Percentiles rank a stretch among this genome's conserved stretches.
Conservation (phyloP, 257 asterid genomes). For the Euphrasia confusa region DNA sequence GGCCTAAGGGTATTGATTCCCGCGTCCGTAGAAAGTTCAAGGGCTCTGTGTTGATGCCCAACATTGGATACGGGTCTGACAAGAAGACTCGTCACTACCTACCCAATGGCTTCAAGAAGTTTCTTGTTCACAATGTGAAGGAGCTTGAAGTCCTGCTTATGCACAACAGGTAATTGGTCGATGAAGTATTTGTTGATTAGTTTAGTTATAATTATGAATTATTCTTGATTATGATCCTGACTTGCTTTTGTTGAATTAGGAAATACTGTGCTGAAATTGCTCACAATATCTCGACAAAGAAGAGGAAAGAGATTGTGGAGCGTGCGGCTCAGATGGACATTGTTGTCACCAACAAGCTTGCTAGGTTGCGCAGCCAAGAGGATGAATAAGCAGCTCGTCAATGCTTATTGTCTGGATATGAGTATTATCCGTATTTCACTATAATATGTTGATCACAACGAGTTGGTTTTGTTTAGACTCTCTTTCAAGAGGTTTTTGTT, state of each 20-base stretch:
- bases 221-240: neutral
- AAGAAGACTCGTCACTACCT: constrained; percentile 49
- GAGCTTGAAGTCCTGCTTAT: constrained; percentile 46
- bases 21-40: constrained; percentile 51
- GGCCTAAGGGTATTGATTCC: constrained; percentile 56
- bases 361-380: constrained; percentile 50
- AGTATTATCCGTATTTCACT: too few species aligned
- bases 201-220: neutral
- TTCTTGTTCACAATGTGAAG: constrained; percentile 38
- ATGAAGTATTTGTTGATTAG: neutral
- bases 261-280: constrained; percentile 39
- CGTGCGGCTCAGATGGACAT: constrained; percentile 46
- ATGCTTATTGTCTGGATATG: too few species aligned
- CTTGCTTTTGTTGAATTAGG: constrained; percentile 7
- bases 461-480: too few species aligned
- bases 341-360: constrained; percentile 45
- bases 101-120: constrained; percentile 49
- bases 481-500: too few species aligned
- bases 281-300: constrained; percentile 43
- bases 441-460: too few species aligned
- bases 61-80: constrained; percentile 51
- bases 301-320: constrained; percentile 42
- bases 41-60: constrained; percentile 45
- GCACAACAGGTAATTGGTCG: constrained; percentile 46
- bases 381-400: constrained; percentile 33